Base-by-base conservation (phyloP, 2,329 filamentous ascomycete species). In the Fusarium aywerte region DNA sequence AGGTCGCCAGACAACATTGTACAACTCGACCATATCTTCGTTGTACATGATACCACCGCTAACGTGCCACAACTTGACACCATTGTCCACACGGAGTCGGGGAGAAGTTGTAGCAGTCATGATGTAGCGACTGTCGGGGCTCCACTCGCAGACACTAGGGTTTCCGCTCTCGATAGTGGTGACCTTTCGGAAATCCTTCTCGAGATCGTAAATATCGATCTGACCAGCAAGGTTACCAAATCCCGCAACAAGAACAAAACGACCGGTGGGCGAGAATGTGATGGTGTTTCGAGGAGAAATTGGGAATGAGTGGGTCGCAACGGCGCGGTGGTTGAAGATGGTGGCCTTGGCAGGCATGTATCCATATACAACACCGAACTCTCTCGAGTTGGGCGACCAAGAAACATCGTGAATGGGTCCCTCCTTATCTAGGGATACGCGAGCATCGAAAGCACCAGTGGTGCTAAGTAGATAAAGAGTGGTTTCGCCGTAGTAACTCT, bases 311-410 rank as follows among this genome's bases (percentile, higher is more conserved):
- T 97, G 92, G 58, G 90, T 91, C 20, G 91, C 85, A 60, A 93
- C 87, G 65, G 92, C 96, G 67, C 92, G 90, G 73, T 91, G 88
- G 79, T 97, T 97, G 87, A 98, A 99, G 71, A 99, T 96, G 71
- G 95, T 97, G 5, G 95, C 96, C 85, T 98, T 98, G 56, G 96
- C 92, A n/a, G 96, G 96, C 93, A 97, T 98, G 80, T 92, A 98
- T 64, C 96, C 96, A 77, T 99, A 99, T 16, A 97, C 90, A 31
- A 99, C 96, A 76, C 93, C 95, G 75, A 99, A 99, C 80, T 98
- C 95, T 82, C 93, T 96, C 73, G 93, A 96, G 80, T 96, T 98
- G 45, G 96, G 94, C 43, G 93, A 97, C 96, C 96, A 99, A n/a
- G 92, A 89, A 40, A 99, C 95, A 76, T 99, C 96, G 79, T 98